phyloP scores from a whole-genome alignment of 352 stramenopile species.

The Aphanomyces stellatus region DNA sequence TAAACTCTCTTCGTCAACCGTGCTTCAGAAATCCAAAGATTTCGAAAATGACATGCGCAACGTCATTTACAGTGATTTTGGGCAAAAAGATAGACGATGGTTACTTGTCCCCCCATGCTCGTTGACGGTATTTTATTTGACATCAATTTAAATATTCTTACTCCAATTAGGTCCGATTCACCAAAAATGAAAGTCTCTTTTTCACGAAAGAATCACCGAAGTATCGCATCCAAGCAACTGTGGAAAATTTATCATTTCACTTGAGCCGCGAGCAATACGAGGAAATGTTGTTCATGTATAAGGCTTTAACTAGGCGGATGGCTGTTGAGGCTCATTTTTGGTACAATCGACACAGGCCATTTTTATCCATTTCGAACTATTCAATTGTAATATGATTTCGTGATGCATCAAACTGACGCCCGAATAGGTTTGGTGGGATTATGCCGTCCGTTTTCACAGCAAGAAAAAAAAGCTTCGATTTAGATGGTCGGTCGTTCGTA shows the following conservation, averaged over 20 bases:
- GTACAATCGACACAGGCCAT: slow-evolving; percentile 41
- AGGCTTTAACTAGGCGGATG: slow-evolving; percentile 46
- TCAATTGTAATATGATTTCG: not conserved
- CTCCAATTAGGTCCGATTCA: slow-evolving; percentile 30
- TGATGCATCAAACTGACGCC: slow-evolving; percentile 22
- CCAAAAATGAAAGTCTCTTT: slow-evolving; percentile 70
- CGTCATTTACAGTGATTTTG: slow-evolving; percentile 34
- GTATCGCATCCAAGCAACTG: slow-evolving; percentile 47
- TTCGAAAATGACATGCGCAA: slow-evolving; percentile 36
- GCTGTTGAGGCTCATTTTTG: slow-evolving; percentile 64
- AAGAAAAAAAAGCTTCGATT: slow-evolving; percentile 20
- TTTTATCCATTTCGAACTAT: slow-evolving; percentile 23
- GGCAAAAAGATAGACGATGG: slow-evolving; percentile 3
- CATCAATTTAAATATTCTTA: not conserved
- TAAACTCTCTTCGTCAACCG: slow-evolving; percentile 25
- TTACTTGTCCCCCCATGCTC: slow-evolving; percentile 14
- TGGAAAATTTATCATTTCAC: slow-evolving; percentile 36
- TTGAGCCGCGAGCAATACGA: slow-evolving; percentile 75
- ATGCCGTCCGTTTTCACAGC: slow-evolving; percentile 33
- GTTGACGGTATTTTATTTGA: not conserved
- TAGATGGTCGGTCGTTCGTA: slow-evolving; percentile 53
- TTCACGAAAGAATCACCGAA: slow-evolving; percentile 51
- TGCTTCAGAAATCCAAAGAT: slow-evolving; percentile 33
- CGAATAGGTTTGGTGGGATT: slow-evolving; percentile 67
- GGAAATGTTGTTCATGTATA: slow-evolving; percentile 64